phyloP scores from a whole-genome alignment of 1,284 basidiomycete species.

The Cystobasidium sp. region DNA sequence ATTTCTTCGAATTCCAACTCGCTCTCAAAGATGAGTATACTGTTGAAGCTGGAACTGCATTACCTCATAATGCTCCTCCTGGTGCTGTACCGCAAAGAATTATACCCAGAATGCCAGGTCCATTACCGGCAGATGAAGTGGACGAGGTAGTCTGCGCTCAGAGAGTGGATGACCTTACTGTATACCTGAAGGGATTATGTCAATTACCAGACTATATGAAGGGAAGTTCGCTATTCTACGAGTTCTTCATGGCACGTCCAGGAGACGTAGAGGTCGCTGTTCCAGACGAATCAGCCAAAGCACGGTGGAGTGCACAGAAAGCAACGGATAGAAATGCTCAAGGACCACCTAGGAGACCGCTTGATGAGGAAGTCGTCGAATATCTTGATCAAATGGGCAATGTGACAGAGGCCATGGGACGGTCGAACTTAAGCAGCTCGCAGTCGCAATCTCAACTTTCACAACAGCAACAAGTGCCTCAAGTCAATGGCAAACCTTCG shows the following conservation, averaged over 20 bases:
- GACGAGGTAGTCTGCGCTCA: constrained; percentile 83
- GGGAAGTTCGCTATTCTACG: constrained; percentile 76
- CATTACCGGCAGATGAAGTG: constrained; percentile 69
- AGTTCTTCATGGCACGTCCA: constrained; percentile 82
- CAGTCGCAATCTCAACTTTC: too few relatives aligned
- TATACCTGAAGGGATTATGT: constrained; percentile 82
- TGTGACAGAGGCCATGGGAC: constrained; percentile 10
- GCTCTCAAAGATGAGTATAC: constrained; percentile 83
- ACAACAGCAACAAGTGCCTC: constrained; percentile 25
- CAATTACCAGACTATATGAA: constrained; percentile 74
- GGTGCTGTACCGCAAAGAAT: constrained; percentile 66
- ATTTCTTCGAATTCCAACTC: constrained; percentile 98
- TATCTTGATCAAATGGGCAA: constrained; percentile 52
- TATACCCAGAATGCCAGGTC: constrained; percentile 95
- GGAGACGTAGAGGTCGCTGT: constrained; percentile 71
- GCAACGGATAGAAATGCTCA: constrained; percentile 16
- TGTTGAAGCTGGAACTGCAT: constrained; percentile 76
- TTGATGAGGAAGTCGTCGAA: constrained; percentile 53
- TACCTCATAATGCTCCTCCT: constrained; percentile 48
- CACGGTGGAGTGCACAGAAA: constrained; percentile 27
- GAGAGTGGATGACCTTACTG: constrained; percentile 80
- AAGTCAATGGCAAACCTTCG: constrained; percentile 41
- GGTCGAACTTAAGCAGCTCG: constrained; percentile 9
- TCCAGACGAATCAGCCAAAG: constrained; percentile 11
- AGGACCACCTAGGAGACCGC: background rate